A percentile compares a stretch with the other conserved stretches of the same genome.
Evolutionary conservation across 1,284 basidiomycete species (phyloP).

Genomic region (Hortiboletus rubellus): DNA sequence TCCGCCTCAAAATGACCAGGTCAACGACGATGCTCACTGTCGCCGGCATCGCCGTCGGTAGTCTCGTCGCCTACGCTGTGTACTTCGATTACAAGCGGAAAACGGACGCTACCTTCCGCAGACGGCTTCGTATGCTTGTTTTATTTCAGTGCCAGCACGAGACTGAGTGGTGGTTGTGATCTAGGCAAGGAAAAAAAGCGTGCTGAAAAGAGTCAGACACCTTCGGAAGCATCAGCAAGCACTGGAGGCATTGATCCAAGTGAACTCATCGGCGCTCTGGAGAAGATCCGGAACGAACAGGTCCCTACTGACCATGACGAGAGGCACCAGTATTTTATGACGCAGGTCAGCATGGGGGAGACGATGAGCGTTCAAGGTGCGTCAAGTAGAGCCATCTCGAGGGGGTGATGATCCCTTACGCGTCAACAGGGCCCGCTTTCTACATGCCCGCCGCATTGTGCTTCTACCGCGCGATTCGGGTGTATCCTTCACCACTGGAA

Average conservation of each 20-base stretch:
- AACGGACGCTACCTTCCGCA: conserved; percentile 87
- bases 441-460: conserved; percentile 81
- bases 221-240: conserved; percentile 49
- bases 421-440: conserved; percentile 66
- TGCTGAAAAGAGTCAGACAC: conserved; percentile 73
- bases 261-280: conserved; percentile 60
- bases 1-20: conserved; percentile 41
- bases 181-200: conserved; percentile 91
- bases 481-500: conserved; percentile 93
- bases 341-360: conserved; percentile 87
- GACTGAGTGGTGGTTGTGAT: conserved; percentile 8
- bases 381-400: conserved; percentile 17
- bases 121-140: conserved; percentile 74
- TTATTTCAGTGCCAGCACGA: conserved; percentile 4
- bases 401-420: conserved; percentile 1
- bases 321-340: conserved; percentile 89
- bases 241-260: conserved; percentile 44
- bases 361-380: conserved; percentile 77
- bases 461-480: conserved; percentile 92
- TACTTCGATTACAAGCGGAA: conserved; percentile 97
- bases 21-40: conserved; percentile 54
- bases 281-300: conserved; percentile 62
- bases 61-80: conserved; percentile 75
- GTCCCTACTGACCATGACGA: conserved; percentile 69
- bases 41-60: conserved; percentile 66